Base-by-base conservation (phyloP, 768 basidiomycete genomes). In the Mycena indigotica region DNA sequence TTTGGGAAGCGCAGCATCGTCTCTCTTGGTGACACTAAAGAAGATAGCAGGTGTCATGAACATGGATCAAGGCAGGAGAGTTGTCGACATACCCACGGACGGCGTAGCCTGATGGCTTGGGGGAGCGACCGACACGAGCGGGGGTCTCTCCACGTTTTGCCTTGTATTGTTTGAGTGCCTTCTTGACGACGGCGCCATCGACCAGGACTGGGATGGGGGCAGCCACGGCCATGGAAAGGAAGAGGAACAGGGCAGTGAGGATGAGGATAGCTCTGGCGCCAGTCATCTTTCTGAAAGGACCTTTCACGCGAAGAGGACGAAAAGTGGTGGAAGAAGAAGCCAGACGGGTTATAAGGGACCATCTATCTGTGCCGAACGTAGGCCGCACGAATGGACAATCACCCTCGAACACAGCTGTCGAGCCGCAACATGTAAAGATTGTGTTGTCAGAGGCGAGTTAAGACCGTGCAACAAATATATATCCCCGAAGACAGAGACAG, bases 91-190 rank as follows among this genome's bases (percentile, higher is more conserved):
- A 53, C 55, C 50, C 55, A 24, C 26, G 26, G 39, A 39, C 56
- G n/a, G 32, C 50, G 53, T 51, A 53, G 44, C 59, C 59, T 38
- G 64, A 62, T 46, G 63, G 64, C 38, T 38, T 25, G 51, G 57
- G 52, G 24, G 53, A 35, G 35, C 55, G 50, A 48, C 35, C 62
- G 19, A 56, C 58, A 41, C 58, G 58, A 16, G 50, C 28, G 24
- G 62, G 45, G 23, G 57, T 55, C 13, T 48, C 67, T 23, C 66
- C 66, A 45, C 70, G 67, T 60, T 63, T 65, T 35, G 65, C 45
- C 53, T 62, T 62, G 26, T 55, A 63, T 62, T 73, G 71, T 46
- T 72, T 72, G 26, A 72, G 66, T 16, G 53, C 50, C 56, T 61
- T 66, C 57, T 58, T 67, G 28, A 49, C 49, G 21, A 60, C 13